Percentiles rank a stretch among this genome's conserved stretches.
These are phyloP conservation scores for Austroboletus festivus DNA, from an alignment of 768 basidiomycete species.

Conservation along the genomic window DNA sequence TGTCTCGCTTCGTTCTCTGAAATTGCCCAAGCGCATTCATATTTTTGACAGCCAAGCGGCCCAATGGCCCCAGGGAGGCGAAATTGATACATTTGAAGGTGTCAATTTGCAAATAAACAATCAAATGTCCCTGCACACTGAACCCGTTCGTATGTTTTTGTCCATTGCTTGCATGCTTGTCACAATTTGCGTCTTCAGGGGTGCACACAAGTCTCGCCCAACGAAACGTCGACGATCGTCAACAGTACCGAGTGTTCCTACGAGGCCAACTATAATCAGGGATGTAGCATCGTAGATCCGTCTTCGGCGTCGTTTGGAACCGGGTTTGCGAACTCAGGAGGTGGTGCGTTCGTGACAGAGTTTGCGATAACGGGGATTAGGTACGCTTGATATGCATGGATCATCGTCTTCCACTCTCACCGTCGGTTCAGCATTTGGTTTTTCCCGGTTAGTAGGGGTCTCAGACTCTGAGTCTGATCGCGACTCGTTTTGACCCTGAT, in stretches of 20 bases:
- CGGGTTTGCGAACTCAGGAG: constrained; percentile 60
- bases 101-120: constrained; percentile 66
- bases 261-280: constrained; percentile 53
- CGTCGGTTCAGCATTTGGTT: constrained; percentile 27
- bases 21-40: neutral
- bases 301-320: constrained; percentile 58
- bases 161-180: neutral
- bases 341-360: constrained; percentile 77
- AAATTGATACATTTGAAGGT: constrained; percentile 82
- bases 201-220: constrained; percentile 49
- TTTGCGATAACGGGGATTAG: constrained; percentile 63
- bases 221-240: constrained; percentile 49
- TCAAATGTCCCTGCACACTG: constrained; percentile 75
- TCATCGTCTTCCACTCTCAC: neutral
- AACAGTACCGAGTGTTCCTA: constrained; percentile 60
- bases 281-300: constrained; percentile 62
- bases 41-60: constrained; percentile 41
- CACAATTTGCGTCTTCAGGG: constrained; percentile 31
- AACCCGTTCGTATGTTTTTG: constrained; percentile 34
- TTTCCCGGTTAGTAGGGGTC: constrained; percentile 27
- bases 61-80: constrained; percentile 62
- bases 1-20: neutral
- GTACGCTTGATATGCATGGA: constrained; percentile 35
- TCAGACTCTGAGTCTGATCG: neutral
- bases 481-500: constrained; percentile 1